Base-by-base conservation (phyloP, 352 stramenopile species). In the Globisporangium recalcitrans region DNA sequence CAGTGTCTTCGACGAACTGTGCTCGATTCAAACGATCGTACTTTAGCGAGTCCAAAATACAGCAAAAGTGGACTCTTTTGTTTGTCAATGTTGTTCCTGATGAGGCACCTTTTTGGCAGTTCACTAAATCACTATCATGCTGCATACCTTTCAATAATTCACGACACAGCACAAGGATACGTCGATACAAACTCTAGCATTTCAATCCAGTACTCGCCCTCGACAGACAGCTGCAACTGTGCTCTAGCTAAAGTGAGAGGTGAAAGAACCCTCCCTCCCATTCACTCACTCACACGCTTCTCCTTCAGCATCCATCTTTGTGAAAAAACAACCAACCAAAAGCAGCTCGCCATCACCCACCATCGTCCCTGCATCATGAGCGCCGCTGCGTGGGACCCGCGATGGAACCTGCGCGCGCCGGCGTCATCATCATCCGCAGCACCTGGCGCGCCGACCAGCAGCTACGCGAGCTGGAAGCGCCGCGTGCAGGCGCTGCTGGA, bases 401-500 rank as follows among this genome's bases (percentile, higher is more conserved):
- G 31, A 22, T 62, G 56, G 56, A 55, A 27, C 11, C 56, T 62
- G 44, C 56, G 31, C 31, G 56, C 56, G 22, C 56, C 56, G 27
- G 2, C 5, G 27, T 3, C 40, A 4, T 9, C 34, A 24, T 6
- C 26, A 31, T 19, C 19, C 1, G 19, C 26, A 0, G 13, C 16
- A 9, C 16, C 34, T 3, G 16, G 36, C 14, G 14, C 36, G 0
- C 14, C 36, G 36, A 9, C 36, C 36, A 29, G 8, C 10, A 44
- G 29, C 44, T 62, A 55, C 44, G 56, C 44, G 56, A 29, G 9
- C 11, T 62, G 56, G 56, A 62, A 47, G 29, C 56, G 56, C 42
- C 56, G 56, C 21, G 56, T 55, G 27, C 56, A 62, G 42, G 56
- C 56, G 42, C 47, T 62, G 10, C 44, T 62, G 44, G 56, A 62